phyloP scores from a whole-genome alignment of 1,284 basidiomycete genomes.

The Sporisorium reilianum region DNA sequence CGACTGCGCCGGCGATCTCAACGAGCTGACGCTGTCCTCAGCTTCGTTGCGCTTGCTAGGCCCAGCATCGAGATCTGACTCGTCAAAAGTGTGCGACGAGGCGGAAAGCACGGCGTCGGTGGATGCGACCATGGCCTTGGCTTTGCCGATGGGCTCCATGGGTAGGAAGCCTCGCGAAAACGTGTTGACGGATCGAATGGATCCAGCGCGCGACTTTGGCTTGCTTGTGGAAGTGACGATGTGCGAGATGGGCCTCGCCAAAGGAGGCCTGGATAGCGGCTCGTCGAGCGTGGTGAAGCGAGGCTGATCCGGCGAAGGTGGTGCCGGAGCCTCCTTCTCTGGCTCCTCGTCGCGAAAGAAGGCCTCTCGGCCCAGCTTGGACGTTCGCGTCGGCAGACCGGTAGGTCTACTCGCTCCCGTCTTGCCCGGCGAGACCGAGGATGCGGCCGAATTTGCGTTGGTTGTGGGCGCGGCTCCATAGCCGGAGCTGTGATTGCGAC shows the following conservation, averaged over 20 bases:
- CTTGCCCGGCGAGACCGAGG: conserved; percentile 45
- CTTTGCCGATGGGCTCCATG: conserved; percentile 60
- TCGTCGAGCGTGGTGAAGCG: conserved; percentile 31
- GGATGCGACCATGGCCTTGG: conserved; percentile 55
- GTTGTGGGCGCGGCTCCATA: conserved; percentile 21
- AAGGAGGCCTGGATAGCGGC: conserved; percentile 7
- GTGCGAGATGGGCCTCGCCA: conserved; percentile 40
- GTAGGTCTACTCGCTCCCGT: conserved; percentile 5
- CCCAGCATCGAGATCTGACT: conserved; percentile 5
- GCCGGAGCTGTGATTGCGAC: conserved; percentile 43
- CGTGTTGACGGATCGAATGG: conserved; percentile 54
- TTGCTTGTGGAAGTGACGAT: conserved; percentile 26
- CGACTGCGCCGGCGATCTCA: conserved; percentile 14
- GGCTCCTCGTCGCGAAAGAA: conserved; percentile 28
- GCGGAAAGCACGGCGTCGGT: conserved; percentile 48
- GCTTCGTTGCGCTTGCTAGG: conserved; percentile 14
- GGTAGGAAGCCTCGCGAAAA: conserved; percentile 50
- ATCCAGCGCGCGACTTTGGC: conserved; percentile 45
- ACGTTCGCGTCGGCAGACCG: conserved; percentile 14
- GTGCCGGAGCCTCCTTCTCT: conserved; percentile 11
- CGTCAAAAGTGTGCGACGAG: conserved; percentile 37
- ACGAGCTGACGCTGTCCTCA: conserved; percentile 29
- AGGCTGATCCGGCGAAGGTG: conserved; percentile 23
- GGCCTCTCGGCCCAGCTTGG: conserved; percentile 31
- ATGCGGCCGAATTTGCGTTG: conserved; percentile 35